A percentile compares a stretch with the other conserved stretches of the same genome.
Conservation (phyloP, 2,329 filamentous ascomycete species). For the Ophiocordyceps camponoti-floridani region DNA sequence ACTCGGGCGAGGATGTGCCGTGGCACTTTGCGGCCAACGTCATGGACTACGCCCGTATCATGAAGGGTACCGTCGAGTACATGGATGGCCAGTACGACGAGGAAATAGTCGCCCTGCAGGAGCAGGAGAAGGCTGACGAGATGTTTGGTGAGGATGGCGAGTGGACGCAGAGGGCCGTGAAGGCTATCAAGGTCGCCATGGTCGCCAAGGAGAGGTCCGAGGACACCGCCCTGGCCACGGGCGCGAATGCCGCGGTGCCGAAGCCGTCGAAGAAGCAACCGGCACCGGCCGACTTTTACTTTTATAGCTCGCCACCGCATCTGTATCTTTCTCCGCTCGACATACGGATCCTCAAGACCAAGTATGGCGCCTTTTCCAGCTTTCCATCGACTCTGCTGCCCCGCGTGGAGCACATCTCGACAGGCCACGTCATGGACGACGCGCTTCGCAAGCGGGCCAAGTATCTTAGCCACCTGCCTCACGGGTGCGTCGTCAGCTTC, state of each 20-base stretch:
- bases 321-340: conserved; percentile 82
- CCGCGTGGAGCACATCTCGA: conserved; percentile 75
- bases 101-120: conserved; percentile 57
- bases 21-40: conserved; percentile 94
- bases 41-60: conserved; percentile 83
- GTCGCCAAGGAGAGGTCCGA: conserved; percentile 52
- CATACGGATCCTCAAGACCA: conserved; percentile 79
- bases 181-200: conserved; percentile 42
- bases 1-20: conserved; percentile 59
- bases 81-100: conserved; percentile 65
- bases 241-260: conserved; percentile 2
- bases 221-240: conserved; percentile 17
- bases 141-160: conserved; percentile 85
- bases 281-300: conserved; percentile 48
- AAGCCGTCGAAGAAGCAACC: conserved; percentile 7
- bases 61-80: conserved; percentile 85
- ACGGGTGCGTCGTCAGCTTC: conserved; percentile 82
- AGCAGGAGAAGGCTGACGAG: conserved; percentile 77
- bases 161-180: conserved; percentile 75
- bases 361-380: conserved; percentile 64
- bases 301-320: conserved; percentile 75
- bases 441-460: conserved; percentile 67
- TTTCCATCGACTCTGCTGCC: conserved; percentile 80
- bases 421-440: conserved; percentile 75
- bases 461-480: conserved; percentile 71